Base-by-base conservation (phyloP, 1,284 basidiomycete genomes). In the Sanguinoderma infundibulare region DNA sequence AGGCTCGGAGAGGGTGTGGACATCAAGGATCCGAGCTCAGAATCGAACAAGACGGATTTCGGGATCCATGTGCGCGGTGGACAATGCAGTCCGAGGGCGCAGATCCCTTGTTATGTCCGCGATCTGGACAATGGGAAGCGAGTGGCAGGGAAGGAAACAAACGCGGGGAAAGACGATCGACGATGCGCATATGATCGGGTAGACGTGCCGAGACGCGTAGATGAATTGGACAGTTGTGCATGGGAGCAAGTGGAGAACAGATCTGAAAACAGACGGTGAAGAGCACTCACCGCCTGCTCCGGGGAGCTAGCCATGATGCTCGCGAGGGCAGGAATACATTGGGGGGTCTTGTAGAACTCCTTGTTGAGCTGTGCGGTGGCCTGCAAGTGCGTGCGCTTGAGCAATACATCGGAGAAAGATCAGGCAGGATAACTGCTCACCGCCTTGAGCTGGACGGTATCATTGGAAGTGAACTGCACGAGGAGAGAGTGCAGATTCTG, bases 321-420 rank as follows among this genome's bases (percentile, higher is more conserved):
- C 65, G 95, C 94, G 39, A 99, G 87, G 30, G 94, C 95, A 54
- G 96, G 89, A 64, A 99, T 95, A 74, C 95, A 98, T 78, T 86
- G 81, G 17, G 95, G 86, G 73, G 90, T 89, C 81, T 95, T 96
- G 87, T 95, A 98, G 81, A 87, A 98, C 57, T 95, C 90, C 67
- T 88, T 89, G 78, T 96, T 97, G 60, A 99, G 83, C 70, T 90
- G 87, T 20, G 95, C 87, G 15, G 97, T 99, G 7, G 97, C 96
- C 95, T 98, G 69, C 10, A 46, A 22, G 4, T 26, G 9, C 1
- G 14, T 12, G 15, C 39, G 39, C 54, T 40, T 55, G 15, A 66
- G 55, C 20, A 38, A 28, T 22, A 9, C 8, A 24, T 28, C 8
- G 8, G 40, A 42, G 10, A 40, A 2, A 44, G 51, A 58, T 57